Base-by-base conservation (phyloP, 2,329 filamentous ascomycete species). In the Beauveria bassiana region DNA sequence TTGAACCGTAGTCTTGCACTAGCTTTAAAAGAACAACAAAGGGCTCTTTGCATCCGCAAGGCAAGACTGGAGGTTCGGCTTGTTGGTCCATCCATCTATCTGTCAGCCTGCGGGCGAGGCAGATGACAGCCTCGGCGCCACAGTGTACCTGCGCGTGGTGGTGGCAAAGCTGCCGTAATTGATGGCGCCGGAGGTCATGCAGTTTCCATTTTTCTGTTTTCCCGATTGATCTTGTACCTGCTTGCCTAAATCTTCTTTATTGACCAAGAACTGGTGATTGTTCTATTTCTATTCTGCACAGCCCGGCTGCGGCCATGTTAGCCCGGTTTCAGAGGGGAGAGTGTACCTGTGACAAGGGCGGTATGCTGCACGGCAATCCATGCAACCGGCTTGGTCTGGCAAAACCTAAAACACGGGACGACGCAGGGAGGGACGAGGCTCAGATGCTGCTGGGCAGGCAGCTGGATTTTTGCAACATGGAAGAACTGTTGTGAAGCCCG, bases 331-430 rank as follows among this genome's bases (percentile, higher is more conserved):
- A 58, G 14, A 58, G 43, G 34, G 34, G 22, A 22, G 22, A 22
- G 22, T 1, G 20, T 38, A 38, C 34, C 34, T 38, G 34, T 38
- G 34, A 38, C 34, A 16, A 38, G 34, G 34, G 34, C 34, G 3
- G 34, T 14, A 38, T 38, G 34, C 34, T 38, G 34, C 34, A 38
- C 12, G 34, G 34, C 34, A 38, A 5, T 14, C 34, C 34, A 38
- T 38, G 34, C 34, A 38, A 38, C 34, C 34, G 34, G 34, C 34
- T 5, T 38, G 14, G 34, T 38, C 12, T 16, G 34, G 34, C 34
- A 38, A 5, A 58, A 40, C 45, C 31, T 58, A 50, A 50, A 58
- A 58, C 55, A 58, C 53, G n/a, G 53, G 53, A 56, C 26, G 42
- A 28, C 26, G 53, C 42, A 56, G 53, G 26, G 24, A 56, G 16